phyloP scores from a whole-genome alignment of 345 rosid species.

The Rhodamnia argentea region DNA sequence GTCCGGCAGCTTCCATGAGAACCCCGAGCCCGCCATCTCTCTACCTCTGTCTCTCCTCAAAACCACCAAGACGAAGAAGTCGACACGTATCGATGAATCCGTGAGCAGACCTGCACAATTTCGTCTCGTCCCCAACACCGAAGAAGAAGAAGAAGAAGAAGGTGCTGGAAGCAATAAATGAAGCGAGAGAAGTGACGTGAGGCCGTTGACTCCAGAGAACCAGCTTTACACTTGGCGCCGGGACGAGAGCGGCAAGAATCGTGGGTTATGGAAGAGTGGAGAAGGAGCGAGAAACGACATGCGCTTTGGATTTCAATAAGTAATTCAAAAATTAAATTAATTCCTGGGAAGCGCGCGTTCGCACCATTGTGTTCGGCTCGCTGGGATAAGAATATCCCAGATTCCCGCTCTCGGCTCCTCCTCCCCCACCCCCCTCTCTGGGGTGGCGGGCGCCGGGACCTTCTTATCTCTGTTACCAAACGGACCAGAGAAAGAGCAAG shows the following conservation, averaged over 20 bases:
- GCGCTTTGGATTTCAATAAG: too few relatives aligned
- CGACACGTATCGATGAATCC: not conserved
- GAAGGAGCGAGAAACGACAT: not conserved
- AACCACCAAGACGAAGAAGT: not conserved
- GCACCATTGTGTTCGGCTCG: not conserved
- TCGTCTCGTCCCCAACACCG: not conserved
- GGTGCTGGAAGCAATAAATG: not conserved
- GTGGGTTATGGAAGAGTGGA: not conserved
- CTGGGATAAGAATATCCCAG: not conserved
- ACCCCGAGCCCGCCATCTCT: constrained; percentile 43
- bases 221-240: not conserved
- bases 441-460: not conserved
- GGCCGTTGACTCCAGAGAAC: not conserved
- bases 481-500: not conserved
- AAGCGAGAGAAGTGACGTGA: not conserved
- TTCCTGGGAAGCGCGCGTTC: too few relatives aligned
- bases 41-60: not conserved
- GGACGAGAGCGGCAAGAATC: not conserved
- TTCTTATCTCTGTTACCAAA: not conserved
- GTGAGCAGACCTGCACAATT: not conserved
- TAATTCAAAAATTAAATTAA: too few relatives aligned
- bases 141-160: not conserved
- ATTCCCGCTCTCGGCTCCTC: too few relatives aligned
- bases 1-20: constrained; percentile 58
- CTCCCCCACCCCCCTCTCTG: too few relatives aligned